A percentile compares a stretch with the other conserved stretches of the same genome.
These are phyloP conservation scores for Ogataea minuta DNA, from an alignment of 805 yeast genomes.

Conservation along the genomic window DNA sequence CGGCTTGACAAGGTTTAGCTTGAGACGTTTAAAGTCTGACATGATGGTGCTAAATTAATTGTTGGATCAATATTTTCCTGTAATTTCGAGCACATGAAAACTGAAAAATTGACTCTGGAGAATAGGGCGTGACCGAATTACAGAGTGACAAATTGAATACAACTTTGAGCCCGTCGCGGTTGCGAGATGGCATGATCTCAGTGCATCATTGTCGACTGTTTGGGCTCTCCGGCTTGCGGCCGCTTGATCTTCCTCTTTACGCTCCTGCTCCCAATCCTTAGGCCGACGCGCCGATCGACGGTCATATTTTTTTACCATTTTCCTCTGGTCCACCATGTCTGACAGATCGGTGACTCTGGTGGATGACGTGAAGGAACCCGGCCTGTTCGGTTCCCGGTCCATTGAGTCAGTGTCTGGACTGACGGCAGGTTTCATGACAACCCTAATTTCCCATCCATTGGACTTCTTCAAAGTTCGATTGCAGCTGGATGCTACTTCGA, in stretches of 20 bases:
- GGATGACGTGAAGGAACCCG: conserved; percentile 14
- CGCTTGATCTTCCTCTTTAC: background rate
- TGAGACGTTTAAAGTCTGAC: conserved; percentile 38
- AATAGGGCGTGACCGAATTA: background rate
- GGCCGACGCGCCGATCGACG: conserved; percentile 14
- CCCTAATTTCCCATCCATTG: conserved; percentile 82
- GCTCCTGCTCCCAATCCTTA: too few species aligned
- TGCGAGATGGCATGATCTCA: too few species aligned
- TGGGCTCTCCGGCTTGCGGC: too few species aligned
- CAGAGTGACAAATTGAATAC: background rate
- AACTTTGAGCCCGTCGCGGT: too few species aligned
- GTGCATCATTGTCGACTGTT: too few species aligned
- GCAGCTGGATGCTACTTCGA: conserved; percentile 53
- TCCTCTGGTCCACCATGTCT: conserved; percentile 2
- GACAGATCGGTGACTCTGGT: conserved; percentile 15
- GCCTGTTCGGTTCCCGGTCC: conserved; percentile 14
- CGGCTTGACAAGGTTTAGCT: conserved; percentile 46
- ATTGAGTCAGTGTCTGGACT: conserved; percentile 68
- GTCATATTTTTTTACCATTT: conserved; percentile 5
- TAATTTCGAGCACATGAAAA: conserved; percentile 10
- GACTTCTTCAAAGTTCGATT: conserved; percentile 82
- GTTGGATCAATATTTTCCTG: conserved; percentile 15
- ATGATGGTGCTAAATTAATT: conserved; percentile 16
- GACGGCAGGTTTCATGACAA: conserved; percentile 77
- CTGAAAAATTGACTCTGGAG: conserved; percentile 6